A percentile compares a stretch with the other conserved stretches of the same genome.
phyloP scores from a whole-genome alignment of 495 filamentous ascomycete species.

The Achaetomiella virescens region DNA sequence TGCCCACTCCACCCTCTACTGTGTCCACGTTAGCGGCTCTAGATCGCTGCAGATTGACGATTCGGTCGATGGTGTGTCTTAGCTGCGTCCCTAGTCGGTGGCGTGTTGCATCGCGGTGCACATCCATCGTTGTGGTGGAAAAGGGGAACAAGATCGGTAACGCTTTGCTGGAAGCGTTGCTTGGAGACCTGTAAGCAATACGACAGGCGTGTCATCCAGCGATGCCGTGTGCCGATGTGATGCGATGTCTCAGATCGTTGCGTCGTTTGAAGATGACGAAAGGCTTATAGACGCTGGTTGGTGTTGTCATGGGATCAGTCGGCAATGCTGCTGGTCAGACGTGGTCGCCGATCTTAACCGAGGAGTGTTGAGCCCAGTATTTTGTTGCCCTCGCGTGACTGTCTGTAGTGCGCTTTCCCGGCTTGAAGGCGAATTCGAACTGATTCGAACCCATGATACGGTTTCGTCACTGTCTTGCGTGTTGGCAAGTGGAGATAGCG shows the following conservation, averaged over 20 bases:
- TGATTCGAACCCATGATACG: too few species aligned
- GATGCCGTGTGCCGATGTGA: background rate
- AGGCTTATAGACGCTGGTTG: too few species aligned
- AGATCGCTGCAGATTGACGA: slow-evolving; percentile 18
- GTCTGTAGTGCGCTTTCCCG: background rate
- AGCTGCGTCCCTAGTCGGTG: background rate
- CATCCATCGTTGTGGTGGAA: background rate
- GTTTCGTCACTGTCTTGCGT: too few species aligned
- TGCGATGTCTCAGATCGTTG: background rate
- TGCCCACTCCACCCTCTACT: slow-evolving; percentile 1
- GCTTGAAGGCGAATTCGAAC: too few species aligned
- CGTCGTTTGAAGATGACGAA: too few species aligned
- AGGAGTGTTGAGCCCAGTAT: background rate
- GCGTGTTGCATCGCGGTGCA: background rate
- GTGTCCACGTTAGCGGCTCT: slow-evolving; percentile 12
- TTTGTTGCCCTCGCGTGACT: background rate
- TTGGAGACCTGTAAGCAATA: slow-evolving; percentile 5
- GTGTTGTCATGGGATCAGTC: background rate
- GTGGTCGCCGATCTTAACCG: background rate
- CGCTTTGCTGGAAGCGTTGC: background rate
- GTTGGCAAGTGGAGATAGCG: too few species aligned
- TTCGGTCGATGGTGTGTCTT: slow-evolving; percentile 5
- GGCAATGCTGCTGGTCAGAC: background rate
- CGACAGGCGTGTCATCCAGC: background rate
- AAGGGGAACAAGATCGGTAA: slow-evolving; percentile 1